Evolutionary conservation across 164 flowering plant genomes (phyloP).

Genomic region (Macadamia integrifolia): DNA sequence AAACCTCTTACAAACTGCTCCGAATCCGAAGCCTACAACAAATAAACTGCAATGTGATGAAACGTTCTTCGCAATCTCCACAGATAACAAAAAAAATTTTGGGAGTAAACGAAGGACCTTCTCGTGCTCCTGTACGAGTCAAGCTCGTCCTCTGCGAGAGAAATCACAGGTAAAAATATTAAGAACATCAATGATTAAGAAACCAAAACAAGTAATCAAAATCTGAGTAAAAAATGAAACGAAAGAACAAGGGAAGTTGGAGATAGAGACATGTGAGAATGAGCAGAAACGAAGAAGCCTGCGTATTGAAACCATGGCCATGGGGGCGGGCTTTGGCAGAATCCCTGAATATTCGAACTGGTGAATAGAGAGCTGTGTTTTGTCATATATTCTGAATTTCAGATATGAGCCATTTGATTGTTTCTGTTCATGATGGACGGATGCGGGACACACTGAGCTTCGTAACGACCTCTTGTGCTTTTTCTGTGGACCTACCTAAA

Average conservation of each 20-base stretch:
- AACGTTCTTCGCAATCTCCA: neutral
- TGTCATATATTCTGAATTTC: too few species aligned
- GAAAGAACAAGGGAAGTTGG: neutral
- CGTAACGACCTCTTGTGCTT: too few species aligned
- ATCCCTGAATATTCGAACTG: too few species aligned
- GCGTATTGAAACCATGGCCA: slow-evolving; percentile 26
- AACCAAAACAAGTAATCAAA: neutral
- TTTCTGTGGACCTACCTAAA: too few species aligned
- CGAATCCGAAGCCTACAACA: slow-evolving; percentile 24
- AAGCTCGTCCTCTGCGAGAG: slow-evolving; percentile 17
- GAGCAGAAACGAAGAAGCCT: slow-evolving; percentile 20
- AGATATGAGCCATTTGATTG: too few species aligned
- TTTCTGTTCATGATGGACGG: too few species aligned
- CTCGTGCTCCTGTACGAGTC: slow-evolving; percentile 11
- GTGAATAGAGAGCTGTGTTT: too few species aligned
- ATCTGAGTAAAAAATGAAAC: neutral
- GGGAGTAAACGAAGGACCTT: slow-evolving; percentile 12
- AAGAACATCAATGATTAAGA: too few species aligned
- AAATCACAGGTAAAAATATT: neutral
- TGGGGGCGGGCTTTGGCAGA: too few species aligned
- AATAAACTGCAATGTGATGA: slow-evolving; percentile 9
- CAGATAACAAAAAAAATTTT: neutral
- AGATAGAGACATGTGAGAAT: slow-evolving; percentile 7
- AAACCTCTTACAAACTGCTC: slow-evolving; percentile 16
- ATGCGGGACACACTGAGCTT: too few species aligned